Base-by-base conservation (phyloP, 2,329 filamentous ascomycete genomes). In the Hymenoscyphus linearis region DNA sequence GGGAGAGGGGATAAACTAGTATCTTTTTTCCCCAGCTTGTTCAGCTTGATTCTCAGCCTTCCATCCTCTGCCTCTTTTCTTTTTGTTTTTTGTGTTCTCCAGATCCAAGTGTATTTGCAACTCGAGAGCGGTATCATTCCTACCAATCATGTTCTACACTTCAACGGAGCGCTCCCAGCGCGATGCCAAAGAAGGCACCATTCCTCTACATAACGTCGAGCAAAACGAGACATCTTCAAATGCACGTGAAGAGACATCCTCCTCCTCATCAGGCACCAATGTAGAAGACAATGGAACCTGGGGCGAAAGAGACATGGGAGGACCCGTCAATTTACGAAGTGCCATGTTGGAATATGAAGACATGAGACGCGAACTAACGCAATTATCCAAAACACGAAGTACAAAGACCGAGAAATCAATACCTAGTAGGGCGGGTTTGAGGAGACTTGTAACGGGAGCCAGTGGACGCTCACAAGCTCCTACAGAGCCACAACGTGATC, bases 341-440 rank as follows among this genome's bases (percentile, higher is more conserved):
- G 84, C 85, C 12, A 82, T 84, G 78, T 78, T 83, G 62, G 84
- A 87, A 22, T 85, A 80, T 60, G 80, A 85, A 65, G 78, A 80
- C 50, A 78, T 88, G 70, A 76, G 80, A 40, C 75, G 76, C 56
- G 79, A 86, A 64, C 74, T 88, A 62, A 81, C 80, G 4, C 75
- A 76, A 9, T 70, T 86, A 25, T 84, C 80, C 50, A 74, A 78
- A 61, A 76, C 76, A 9, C 60, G 68, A 10, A 63, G 71, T 34
- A 47, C 58, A 62, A 63, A 44, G 50, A 52, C 35, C 22, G 31
- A 52, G 7, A 50, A 40, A 36, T 37, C 55, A 31, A 62, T 58
- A 53, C 50, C 47, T 47, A 36, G 27, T 4, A 53, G 37, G 18
- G 52, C 63, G 18, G 61, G 36, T 2, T 64, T 58, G 16, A 66